Percentiles rank a stretch among this genome's conserved stretches.
Conservation (phyloP, 1,284 basidiomycete genomes). For the Afroboletus lepidellus region DNA sequence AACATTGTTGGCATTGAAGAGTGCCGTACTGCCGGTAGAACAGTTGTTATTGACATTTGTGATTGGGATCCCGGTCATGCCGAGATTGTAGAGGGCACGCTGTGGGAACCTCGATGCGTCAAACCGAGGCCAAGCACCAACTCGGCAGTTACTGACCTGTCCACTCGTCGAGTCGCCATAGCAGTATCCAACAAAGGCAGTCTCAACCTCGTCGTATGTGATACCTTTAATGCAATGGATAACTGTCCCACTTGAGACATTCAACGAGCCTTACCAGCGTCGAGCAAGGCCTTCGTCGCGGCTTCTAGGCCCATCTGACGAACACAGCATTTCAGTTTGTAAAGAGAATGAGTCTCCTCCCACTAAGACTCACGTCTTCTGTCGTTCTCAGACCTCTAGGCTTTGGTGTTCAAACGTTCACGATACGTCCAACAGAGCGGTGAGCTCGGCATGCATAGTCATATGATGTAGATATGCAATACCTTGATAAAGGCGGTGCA, state of each 20-base stretch:
- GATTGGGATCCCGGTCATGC: conserved; percentile 83
- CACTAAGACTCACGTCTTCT: conserved; percentile 18
- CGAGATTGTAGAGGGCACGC: conserved; percentile 80
- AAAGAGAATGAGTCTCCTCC: not conserved
- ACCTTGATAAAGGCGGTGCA: conserved; percentile 30
- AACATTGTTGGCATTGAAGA: conserved; percentile 66
- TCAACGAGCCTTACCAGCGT: conserved; percentile 15
- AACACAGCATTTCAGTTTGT: not conserved
- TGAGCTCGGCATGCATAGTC: not conserved
- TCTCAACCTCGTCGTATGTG: conserved; percentile 76
- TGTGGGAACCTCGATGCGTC: not conserved
- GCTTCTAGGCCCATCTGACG: conserved; percentile 20
- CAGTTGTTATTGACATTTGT: conserved; percentile 88
- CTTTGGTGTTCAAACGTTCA: conserved; percentile 8
- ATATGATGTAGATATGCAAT: not conserved
- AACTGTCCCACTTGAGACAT: not conserved
- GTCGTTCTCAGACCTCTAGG: conserved; percentile 27
- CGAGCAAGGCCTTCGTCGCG: conserved; percentile 22
- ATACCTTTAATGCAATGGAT: conserved; percentile 46
- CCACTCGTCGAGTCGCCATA: conserved; percentile 82
- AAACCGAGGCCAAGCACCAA: conserved; percentile 38
- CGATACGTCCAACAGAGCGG: not conserved
- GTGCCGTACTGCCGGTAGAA: conserved; percentile 73
- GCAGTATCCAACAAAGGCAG: conserved; percentile 78
- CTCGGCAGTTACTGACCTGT: conserved; percentile 47